A percentile compares a stretch with the other conserved stretches of the same genome.
These are phyloP conservation scores for Termitomyces sp. DNA, from an alignment of 768 basidiomycete genomes.

Conservation along the genomic window DNA sequence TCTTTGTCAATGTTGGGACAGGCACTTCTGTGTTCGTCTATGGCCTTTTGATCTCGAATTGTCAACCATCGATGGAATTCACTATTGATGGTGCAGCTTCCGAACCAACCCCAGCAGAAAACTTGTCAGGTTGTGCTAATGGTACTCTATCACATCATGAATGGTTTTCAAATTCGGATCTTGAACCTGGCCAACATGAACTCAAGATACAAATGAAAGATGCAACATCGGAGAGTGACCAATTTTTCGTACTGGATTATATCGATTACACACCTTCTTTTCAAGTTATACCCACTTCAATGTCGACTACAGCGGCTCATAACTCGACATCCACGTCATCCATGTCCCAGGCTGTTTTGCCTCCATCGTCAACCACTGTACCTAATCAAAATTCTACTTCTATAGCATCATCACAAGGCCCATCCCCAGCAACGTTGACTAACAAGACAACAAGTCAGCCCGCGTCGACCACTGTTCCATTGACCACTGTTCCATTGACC, in stretches of 20 bases:
- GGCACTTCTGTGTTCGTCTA: neutral
- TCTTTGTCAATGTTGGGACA: neutral
- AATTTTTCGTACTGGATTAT: neutral
- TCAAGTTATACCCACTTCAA: neutral
- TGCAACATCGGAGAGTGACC: neutral
- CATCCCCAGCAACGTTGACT: too few relatives aligned
- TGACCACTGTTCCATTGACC: too few relatives aligned
- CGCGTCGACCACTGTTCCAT: too few relatives aligned
- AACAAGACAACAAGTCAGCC: too few relatives aligned
- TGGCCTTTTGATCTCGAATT: neutral
- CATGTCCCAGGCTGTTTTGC: neutral
- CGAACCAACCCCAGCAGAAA: neutral
- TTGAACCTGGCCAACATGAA: neutral
- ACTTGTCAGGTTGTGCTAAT: neutral
- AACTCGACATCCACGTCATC: neutral
- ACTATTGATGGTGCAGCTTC: neutral
- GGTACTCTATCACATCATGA: neutral
- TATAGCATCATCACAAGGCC: neutral
- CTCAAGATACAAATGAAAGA: neutral
- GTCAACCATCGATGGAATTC: neutral
- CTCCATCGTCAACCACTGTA: neutral
- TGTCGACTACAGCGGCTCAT: neutral
- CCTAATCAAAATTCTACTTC: neutral
- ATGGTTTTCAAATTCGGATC: neutral
- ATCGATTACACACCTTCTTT: neutral